Base-by-base conservation (phyloP, 257 asterid species). In the Jacaranda mimosifolia region DNA sequence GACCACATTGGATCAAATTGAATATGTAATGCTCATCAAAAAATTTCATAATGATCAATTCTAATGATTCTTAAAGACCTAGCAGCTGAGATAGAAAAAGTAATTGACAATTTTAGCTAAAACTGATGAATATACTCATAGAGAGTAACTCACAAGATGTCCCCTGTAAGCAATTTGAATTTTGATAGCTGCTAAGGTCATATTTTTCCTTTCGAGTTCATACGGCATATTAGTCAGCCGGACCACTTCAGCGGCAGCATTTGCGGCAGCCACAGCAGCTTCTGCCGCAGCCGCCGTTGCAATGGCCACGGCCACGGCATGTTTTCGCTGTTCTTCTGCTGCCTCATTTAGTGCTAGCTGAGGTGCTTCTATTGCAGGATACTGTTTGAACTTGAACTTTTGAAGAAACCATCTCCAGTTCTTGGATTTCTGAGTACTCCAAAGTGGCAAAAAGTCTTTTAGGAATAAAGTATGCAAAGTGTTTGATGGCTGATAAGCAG, bases 91-190 rank as follows among this genome's bases (percentile, higher is more conserved):
- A 45, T 1, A 7, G 51, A 45, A 45, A 45, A 45, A 45, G 4
- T 48, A 10, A 48, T 48, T 48, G 53, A 9, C 13, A 48, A 3
- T 48, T 8, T 9, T 48, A 10, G 53, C 53, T 48, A 40, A 14
- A 53, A 53, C 15, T 12, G 38, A 18, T 57, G 6, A 57, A 18
- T 57, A 57, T 6, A 59, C 62, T 19, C 7, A n/a, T 63, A 55
- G n/a, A 17, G 70, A 69, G n/a, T n/a, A 76, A 67, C 90, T 91
- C 76, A 91, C 96, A 17, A 91, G 86, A 73, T 91, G 82, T 76
- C 88, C 83, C 9, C 94, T 85, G 65, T 78, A 89, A 42, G 85
- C 75, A 32, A 82, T 79, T 77, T 91, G 97, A 75, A 91, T 89
- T 80, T 46, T 87, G 56, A 82, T 46, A 40, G 88, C 88, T 5